phyloP scores from a whole-genome alignment of 805 yeast species.

The Sugiyamaella qingdaonensis region DNA sequence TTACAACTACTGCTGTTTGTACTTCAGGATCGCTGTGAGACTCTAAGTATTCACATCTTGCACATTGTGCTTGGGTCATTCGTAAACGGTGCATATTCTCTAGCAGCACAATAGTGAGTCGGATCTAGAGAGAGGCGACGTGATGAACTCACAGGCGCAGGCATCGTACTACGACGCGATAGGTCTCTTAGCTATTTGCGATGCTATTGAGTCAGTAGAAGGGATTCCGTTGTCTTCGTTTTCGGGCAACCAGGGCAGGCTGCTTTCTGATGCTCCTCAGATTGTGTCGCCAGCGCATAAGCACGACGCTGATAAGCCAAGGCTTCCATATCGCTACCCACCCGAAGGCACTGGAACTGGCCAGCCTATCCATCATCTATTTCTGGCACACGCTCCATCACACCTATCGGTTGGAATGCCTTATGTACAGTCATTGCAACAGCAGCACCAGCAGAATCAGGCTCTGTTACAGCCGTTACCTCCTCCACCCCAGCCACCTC shows the following conservation, averaged over 20 bases:
- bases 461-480: not conserved
- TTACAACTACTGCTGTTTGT: too few relatives aligned
- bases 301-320: not conserved
- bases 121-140: not conserved
- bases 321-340: not conserved
- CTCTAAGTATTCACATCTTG: too few relatives aligned
- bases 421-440: slow-evolving; percentile 2
- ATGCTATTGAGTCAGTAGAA: slow-evolving; percentile 37
- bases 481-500: slow-evolving; percentile 1
- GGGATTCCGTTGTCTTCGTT: slow-evolving; percentile 30
- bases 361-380: slow-evolving; percentile 11
- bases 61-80: not conserved
- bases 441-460: slow-evolving; percentile 3
- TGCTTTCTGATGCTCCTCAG: not conserved
- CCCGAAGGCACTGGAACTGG: slow-evolving; percentile 1
- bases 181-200: slow-evolving; percentile 38
- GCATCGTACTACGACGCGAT: slow-evolving; percentile 36
- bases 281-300: not conserved
- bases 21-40: too few relatives aligned
- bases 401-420: slow-evolving; percentile 5
- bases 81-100: not conserved
- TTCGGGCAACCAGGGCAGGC: not conserved
- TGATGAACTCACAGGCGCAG: not conserved
- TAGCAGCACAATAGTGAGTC: not conserved
- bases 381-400: slow-evolving; percentile 13